Evolutionary conservation across 1,284 basidiomycete genomes (phyloP).

Genomic region (Mycena sp.): DNA sequence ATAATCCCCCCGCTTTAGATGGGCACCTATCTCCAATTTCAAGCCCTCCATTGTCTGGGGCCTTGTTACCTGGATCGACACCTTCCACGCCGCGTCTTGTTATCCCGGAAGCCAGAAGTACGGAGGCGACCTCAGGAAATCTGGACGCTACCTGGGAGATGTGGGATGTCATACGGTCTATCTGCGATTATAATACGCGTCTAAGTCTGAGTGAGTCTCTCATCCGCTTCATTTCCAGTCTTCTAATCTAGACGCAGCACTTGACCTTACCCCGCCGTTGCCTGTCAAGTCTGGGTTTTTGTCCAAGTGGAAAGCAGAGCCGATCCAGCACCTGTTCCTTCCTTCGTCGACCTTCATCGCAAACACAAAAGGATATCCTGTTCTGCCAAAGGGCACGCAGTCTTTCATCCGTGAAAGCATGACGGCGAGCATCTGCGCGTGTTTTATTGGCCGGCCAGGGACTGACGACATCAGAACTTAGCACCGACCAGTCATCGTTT

Average conservation of each 20-base stretch:
- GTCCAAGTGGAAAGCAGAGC: constrained; percentile 92
- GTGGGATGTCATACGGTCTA: constrained; percentile 93
- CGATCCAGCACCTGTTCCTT: constrained; percentile 88
- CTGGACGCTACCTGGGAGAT: constrained; percentile 95
- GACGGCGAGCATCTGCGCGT: constrained; percentile 66
- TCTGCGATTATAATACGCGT: constrained; percentile 89
- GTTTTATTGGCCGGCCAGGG: constrained; percentile 28
- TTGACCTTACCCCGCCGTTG: constrained; percentile 90
- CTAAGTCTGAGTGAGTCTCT: constrained; percentile 79
- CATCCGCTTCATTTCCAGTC: constrained; percentile 17
- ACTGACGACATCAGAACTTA: constrained; percentile 47
- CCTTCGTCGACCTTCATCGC: constrained; percentile 94
- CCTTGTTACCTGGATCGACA: constrained; percentile 40
- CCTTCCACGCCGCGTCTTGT: constrained; percentile 51
- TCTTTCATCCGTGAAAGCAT: constrained; percentile 89
- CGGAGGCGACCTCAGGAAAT: constrained; percentile 41
- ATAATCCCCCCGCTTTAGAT: constrained; percentile 74
- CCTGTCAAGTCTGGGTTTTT: constrained; percentile 80
- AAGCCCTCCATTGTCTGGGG: constrained; percentile 39
- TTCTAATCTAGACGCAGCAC: constrained; percentile 60
- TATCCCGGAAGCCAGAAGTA: constrained; percentile 46
- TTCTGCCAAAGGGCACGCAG: constrained; percentile 93
- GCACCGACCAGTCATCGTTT: constrained; percentile 86
- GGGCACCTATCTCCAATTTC: constrained; percentile 39
- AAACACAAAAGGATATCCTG: constrained; percentile 97